phyloP scores from a whole-genome alignment of 441 rosid genomes.

The Raphanus hybrid region DNA sequence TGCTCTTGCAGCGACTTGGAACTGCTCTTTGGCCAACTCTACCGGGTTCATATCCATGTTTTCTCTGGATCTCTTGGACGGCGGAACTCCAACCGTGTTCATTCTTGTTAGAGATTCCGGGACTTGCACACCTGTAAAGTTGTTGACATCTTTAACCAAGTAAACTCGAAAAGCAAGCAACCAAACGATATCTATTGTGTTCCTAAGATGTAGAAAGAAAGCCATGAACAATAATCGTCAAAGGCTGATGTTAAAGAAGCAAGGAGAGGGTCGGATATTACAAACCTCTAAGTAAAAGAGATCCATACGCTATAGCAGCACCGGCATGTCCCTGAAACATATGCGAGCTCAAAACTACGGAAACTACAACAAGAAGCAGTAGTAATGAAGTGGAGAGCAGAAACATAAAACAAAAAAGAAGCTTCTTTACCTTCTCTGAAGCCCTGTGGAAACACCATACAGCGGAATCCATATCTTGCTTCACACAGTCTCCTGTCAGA shows the following conservation, averaged over 20 bases:
- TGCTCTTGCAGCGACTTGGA: constrained; percentile 74
- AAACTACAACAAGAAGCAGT: constrained; percentile 8
- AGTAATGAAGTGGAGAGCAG: neutral
- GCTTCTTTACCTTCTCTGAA: constrained; percentile 65
- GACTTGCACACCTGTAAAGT: constrained; percentile 68
- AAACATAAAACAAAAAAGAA: neutral
- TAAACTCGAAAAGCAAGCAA: constrained; percentile 13
- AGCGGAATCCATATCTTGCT: constrained; percentile 88
- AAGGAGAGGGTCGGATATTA: constrained; percentile 4
- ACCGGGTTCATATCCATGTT: constrained; percentile 43
- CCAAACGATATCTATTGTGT: neutral
- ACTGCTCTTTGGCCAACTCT: constrained; percentile 77
- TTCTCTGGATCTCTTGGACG: constrained; percentile 50
- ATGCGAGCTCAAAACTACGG: neutral
- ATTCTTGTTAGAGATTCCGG: constrained; percentile 64
- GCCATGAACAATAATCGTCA: neutral
- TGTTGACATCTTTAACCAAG: neutral
- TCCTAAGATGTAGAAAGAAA: neutral
- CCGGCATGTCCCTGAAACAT: constrained; percentile 68
- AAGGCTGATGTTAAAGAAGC: constrained; percentile 22
- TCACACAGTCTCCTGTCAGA: constrained; percentile 88
- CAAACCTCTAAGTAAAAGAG: constrained; percentile 91
- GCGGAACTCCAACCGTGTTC: constrained; percentile 42
- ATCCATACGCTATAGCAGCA: constrained; percentile 93
- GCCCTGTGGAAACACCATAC: constrained; percentile 95